phyloP scores from a whole-genome alignment of 1,284 basidiomycete species.

The Apiotrichum sp. region DNA sequence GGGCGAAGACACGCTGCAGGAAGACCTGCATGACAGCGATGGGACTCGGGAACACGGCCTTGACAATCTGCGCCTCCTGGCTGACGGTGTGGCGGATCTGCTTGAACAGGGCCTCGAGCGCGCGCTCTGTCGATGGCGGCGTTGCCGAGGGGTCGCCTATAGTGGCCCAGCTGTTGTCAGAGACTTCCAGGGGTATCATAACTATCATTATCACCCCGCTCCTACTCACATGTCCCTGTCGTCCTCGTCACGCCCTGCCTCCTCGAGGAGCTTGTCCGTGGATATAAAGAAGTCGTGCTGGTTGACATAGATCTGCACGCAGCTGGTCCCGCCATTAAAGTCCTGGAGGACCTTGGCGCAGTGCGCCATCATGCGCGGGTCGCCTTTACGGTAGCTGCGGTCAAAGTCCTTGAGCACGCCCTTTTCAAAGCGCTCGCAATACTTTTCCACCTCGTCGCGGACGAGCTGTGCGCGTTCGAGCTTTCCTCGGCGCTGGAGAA shows the following conservation, averaged over 20 bases:
- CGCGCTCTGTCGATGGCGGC: constrained; percentile 73
- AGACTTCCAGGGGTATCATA: no score
- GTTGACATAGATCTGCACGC: constrained; percentile 98
- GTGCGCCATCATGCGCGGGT: constrained; percentile 99
- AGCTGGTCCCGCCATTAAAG: constrained; percentile 95
- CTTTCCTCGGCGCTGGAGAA: constrained; percentile 27
- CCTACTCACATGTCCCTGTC: constrained; percentile 56
- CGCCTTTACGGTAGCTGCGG: constrained; percentile 86
- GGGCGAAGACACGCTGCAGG: constrained; percentile 93
- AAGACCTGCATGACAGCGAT: constrained; percentile 99
- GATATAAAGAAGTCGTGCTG: constrained; percentile 98
- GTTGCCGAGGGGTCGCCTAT: constrained; percentile 72
- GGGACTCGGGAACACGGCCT: constrained; percentile 96
- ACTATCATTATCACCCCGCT: no score
- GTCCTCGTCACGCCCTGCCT: constrained; percentile 48
- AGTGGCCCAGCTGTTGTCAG: constrained; percentile 62
- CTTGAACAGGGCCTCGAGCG: constrained; percentile 70
- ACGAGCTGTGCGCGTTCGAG: constrained; percentile 45
- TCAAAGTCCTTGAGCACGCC: constrained; percentile 97
- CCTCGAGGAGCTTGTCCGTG: constrained; percentile 59
- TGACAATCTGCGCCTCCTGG: constrained; percentile 95
- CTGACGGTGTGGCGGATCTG: constrained; percentile 89
- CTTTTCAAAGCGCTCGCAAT: constrained; percentile 98
- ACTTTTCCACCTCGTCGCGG: constrained; percentile 71
- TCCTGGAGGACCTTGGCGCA: constrained; percentile 94